Percentiles rank a stretch among this genome's conserved stretches.
Conservation (phyloP, 2,329 filamentous ascomycete species). For the Didymosphaeria variabile region DNA sequence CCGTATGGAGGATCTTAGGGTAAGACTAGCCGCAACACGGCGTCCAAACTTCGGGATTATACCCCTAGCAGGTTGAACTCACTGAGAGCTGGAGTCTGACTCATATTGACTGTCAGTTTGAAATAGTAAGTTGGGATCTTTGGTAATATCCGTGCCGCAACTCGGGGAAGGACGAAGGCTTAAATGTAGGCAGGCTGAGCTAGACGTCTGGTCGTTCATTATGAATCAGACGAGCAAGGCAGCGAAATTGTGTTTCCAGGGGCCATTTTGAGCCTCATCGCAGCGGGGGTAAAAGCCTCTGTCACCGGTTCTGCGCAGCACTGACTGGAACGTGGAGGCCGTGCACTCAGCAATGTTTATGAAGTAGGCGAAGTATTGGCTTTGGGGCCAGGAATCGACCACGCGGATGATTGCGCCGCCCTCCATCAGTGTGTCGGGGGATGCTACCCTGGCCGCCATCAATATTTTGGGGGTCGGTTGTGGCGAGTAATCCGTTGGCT, state of each 20-base stretch:
- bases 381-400: neutral
- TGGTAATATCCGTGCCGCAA: neutral
- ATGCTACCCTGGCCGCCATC: neutral
- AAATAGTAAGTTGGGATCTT: neutral
- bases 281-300: neutral
- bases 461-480: neutral
- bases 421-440: neutral
- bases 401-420: slow-evolving; percentile 1
- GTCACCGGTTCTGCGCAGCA: slow-evolving; percentile 7
- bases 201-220: neutral
- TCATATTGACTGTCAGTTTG: neutral
- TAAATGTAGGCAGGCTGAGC: neutral
- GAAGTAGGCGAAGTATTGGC: neutral
- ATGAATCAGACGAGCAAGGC: slow-evolving; percentile 1
- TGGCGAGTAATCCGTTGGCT: slow-evolving; percentile 8
- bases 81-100: neutral
- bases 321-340: slow-evolving; percentile 4
- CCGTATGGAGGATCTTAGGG: neutral
- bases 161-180: neutral
- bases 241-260: neutral
- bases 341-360: slow-evolving; percentile 1
- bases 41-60: neutral
- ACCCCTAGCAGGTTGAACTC: neutral
- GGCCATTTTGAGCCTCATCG: slow-evolving; percentile 4
- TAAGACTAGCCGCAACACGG: neutral